Percentiles rank a stretch among this genome's conserved stretches.
These are phyloP conservation scores for Phyllosticta paracitricarpa DNA, from an alignment of 2,329 filamentous ascomycete species.

Conservation along the genomic window DNA sequence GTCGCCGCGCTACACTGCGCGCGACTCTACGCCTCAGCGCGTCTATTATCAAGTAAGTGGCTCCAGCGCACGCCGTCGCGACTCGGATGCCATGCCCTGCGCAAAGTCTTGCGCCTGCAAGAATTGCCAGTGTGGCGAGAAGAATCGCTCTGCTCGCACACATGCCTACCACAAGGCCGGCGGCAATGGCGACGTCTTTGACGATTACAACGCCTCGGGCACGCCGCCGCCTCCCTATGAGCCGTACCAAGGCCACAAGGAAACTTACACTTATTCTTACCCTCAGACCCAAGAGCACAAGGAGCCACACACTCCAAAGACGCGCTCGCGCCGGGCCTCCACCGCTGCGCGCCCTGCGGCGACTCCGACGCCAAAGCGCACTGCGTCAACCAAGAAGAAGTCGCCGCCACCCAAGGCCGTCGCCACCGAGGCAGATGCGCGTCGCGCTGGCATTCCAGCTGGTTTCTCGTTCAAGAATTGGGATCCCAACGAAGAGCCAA, in stretches of 20 bases:
- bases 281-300: constrained; percentile 40
- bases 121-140: constrained; percentile 32
- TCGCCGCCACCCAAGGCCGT: constrained; percentile 29
- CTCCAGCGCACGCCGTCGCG: constrained; percentile 36
- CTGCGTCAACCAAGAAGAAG: constrained; percentile 24
- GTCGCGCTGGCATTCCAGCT: constrained; percentile 59
- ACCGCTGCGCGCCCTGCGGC: constrained; percentile 37
- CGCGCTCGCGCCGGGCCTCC: constrained; percentile 45
- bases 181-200: constrained; percentile 44
- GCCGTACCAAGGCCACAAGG: constrained; percentile 45
- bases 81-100: constrained; percentile 27
- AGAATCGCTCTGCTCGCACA: constrained; percentile 42
- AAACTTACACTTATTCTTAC: constrained; percentile 44
- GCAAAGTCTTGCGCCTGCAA: constrained; percentile 20
- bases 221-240: constrained; percentile 39
- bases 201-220: constrained; percentile 31
- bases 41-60: constrained; percentile 58
- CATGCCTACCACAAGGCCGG: constrained; percentile 48
- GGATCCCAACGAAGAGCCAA: constrained; percentile 89
- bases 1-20: constrained; percentile 30
- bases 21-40: constrained; percentile 38
- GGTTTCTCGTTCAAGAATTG: constrained; percentile 97
- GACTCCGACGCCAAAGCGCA: constrained; percentile 30
- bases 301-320: constrained; percentile 31
- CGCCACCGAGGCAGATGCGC: constrained; percentile 57